These are phyloP conservation scores for Penicillium egyptiacum DNA, from an alignment of 495 filamentous ascomycete genomes.

Conservation along the genomic window DNA sequence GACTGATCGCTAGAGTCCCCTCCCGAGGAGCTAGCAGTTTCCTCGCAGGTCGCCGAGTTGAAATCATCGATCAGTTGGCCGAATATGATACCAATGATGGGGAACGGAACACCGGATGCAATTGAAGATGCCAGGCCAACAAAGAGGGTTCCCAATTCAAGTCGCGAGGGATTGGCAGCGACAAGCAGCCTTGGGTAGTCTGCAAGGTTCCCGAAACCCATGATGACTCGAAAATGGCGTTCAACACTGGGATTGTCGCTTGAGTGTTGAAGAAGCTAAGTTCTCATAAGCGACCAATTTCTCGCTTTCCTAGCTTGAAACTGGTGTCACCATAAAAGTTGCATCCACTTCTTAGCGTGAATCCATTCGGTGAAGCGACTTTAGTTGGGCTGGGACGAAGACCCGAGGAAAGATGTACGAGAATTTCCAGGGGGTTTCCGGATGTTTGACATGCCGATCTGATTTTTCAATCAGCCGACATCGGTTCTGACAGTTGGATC, in stretches of 20 bases:
- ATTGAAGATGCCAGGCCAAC: conserved; percentile 53
- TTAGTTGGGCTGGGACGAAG: neutral
- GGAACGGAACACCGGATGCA: conserved; percentile 66
- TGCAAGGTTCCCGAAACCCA: conserved; percentile 36
- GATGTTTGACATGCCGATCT: conserved; percentile 6
- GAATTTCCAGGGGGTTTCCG: conserved; percentile 1
- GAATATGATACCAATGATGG: conserved; percentile 66
- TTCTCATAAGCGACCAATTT: conserved; percentile 8
- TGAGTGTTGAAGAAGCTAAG: conserved; percentile 13
- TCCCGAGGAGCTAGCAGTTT: conserved; percentile 19
- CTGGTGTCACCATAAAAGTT: conserved; percentile 7
- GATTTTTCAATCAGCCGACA: conserved; percentile 12
- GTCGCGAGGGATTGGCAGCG: conserved; percentile 29
- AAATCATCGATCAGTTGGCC: conserved; percentile 67
- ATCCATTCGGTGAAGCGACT: conserved; percentile 8
- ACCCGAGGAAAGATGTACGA: neutral
- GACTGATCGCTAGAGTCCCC: conserved; percentile 32
- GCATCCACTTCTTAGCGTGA: conserved; percentile 13
- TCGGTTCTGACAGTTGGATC: conserved; percentile 9
- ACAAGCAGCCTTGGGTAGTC: conserved; percentile 46
- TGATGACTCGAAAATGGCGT: conserved; percentile 18
- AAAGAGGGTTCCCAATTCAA: conserved; percentile 23
- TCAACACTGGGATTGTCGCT: conserved; percentile 2
- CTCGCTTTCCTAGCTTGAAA: conserved; percentile 12
- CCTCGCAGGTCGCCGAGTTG: conserved; percentile 56